Conservation (phyloP, 225 moss, liverwort and hornwort genomes). For the Polytrichum commune region DNA sequence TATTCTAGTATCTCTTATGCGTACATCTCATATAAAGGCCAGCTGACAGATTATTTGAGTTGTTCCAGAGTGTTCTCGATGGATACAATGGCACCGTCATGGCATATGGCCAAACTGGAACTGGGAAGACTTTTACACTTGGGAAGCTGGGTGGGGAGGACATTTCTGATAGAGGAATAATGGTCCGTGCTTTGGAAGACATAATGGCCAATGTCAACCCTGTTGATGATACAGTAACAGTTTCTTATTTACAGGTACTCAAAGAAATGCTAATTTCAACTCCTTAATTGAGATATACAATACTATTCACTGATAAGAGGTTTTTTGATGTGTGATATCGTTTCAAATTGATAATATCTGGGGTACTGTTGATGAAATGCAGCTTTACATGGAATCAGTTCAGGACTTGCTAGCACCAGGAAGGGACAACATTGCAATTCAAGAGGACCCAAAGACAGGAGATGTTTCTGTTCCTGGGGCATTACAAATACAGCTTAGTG, state of each 20-base stretch:
- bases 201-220: slow-evolving; percentile 79
- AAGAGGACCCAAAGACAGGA: slow-evolving; percentile 95
- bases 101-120: slow-evolving; percentile 99
- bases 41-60: slow-evolving; percentile 1
- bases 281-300: too few species aligned
- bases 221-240: slow-evolving; percentile 83
- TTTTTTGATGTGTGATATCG: too few species aligned
- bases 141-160: slow-evolving; percentile 92
- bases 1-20: too few species aligned
- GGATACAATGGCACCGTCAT: slow-evolving; percentile 98
- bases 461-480: slow-evolving; percentile 98
- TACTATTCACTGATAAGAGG: too few species aligned
- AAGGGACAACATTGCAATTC: slow-evolving; percentile 92
- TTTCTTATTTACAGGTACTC: slow-evolving; percentile 91
- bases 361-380: slow-evolving; percentile 3
- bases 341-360: too few species aligned
- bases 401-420: slow-evolving; percentile 96
- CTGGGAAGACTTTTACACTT: slow-evolving; percentile 95
- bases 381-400: slow-evolving; percentile 99
- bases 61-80: slow-evolving; percentile 94
- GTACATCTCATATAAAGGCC: too few species aligned
- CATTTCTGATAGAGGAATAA: slow-evolving; percentile 90
- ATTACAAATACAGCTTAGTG: slow-evolving; percentile 82
- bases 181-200: slow-evolving; percentile 99
- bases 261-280: too few species aligned